These are phyloP conservation scores for Wickerhamomyces queroliae DNA, from an alignment of 805 yeast species.

Conservation along the genomic window DNA sequence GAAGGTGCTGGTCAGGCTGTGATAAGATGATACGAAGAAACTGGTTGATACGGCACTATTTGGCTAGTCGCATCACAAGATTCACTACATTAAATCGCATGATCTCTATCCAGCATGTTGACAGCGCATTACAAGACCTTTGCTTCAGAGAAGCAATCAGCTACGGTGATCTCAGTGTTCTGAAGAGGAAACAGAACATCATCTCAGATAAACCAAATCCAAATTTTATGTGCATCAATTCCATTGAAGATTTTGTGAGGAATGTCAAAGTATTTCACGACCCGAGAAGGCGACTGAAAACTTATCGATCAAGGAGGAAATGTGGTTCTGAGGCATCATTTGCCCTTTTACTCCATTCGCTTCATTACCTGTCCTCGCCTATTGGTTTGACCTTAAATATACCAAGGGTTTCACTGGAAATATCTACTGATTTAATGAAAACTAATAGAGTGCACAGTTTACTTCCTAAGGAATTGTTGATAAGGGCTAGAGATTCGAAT, in stretches of 20 bases:
- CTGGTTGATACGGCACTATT: background rate
- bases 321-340: constrained; percentile 8
- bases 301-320: constrained; percentile 1
- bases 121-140: background rate
- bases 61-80: too few species aligned
- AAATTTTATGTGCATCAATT: background rate
- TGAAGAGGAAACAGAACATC: background rate
- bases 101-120: background rate
- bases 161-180: background rate
- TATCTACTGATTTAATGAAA: too few species aligned
- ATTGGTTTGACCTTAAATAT: background rate
- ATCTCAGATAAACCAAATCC: background rate
- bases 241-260: background rate
- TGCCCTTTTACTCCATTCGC: constrained; percentile 10
- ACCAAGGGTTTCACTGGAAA: too few species aligned
- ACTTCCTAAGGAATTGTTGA: too few species aligned
- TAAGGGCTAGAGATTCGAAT: too few species aligned
- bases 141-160: background rate
- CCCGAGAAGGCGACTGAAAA: background rate
- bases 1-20: too few species aligned
- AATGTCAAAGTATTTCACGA: background rate
- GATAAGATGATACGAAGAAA: too few species aligned
- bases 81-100: too few species aligned
- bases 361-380: too few species aligned
- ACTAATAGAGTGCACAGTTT: too few species aligned